Base-by-base conservation (phyloP, 495 filamentous ascomycete species). In the Trichocladium uniseriatum region DNA sequence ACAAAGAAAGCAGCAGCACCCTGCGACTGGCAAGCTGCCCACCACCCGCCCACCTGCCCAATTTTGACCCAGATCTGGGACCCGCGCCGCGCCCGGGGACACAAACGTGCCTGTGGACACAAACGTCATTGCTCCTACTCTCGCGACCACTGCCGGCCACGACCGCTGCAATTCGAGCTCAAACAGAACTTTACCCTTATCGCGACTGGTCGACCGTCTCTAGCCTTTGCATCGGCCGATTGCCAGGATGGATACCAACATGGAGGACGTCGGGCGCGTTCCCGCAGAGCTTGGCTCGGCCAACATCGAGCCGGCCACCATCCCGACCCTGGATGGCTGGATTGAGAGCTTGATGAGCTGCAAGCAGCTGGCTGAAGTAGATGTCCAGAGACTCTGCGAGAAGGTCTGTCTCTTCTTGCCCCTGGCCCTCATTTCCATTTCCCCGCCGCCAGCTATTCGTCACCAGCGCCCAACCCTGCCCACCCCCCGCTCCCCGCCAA, bases 301-400 rank as follows among this genome's bases (percentile, higher is more conserved):
- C 54, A 73, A 77, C 19, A 76, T 80, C 41, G 94, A 97, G 67
- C 82, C 94, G 9, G 79, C 87, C 29, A 85, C 89, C 49, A 92
- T 95, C 71, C 84, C 89, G 31, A 94, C 89, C 31, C 72, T 97
- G 34, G 92, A 98, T 68, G 89, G 91, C 55, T 98, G 92, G 92
- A 98, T 98, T 65, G 90, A 94, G 74, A 92, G 79, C 70, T 73
- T 98, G 72, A 98, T 98, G 92, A 84, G 72, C 65, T 98, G 92
- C 82, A 98, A 98, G 70, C 94, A 96, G 76, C 76, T 98, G 68
- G 79, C 86, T 45, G 92, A 98, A 76, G 75, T 79, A 24, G 94
- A 98, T 68, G 92, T 98, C 51, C 89, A 94, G 69, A 83, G 89
- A 61, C 79, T 98, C 62, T 98, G 92, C 75, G 92, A 97, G 67